These are phyloP conservation scores for Diplosphaera chodatii DNA, from an alignment of 139 green algal genomes.

Conservation along the genomic window DNA sequence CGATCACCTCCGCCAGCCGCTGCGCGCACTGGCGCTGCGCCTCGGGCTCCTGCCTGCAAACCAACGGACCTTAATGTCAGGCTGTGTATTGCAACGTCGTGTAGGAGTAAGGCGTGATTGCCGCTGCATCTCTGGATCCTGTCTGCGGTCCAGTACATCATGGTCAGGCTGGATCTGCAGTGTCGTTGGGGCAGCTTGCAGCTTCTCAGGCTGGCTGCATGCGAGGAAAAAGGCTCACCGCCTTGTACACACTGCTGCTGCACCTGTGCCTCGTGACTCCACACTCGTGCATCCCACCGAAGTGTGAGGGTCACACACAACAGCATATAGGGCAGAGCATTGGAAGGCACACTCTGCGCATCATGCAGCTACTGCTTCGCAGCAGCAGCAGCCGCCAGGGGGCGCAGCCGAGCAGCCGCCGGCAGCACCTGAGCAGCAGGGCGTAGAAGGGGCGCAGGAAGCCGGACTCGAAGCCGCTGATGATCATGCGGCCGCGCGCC, in stretches of 20 bases:
- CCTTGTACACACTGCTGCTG: background rate
- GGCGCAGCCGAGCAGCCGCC: background rate
- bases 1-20: background rate
- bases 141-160: too few species aligned
- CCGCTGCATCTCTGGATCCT: too few species aligned
- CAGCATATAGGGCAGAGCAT: too few species aligned
- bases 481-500: constrained; percentile 6
- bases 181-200: too few species aligned
- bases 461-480: background rate
- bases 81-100: too few species aligned
- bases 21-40: background rate
- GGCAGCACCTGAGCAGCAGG: background rate
- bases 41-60: background rate
- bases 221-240: too few species aligned
- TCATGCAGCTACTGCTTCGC: background rate
- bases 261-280: background rate
- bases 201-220: too few species aligned
- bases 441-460: constrained; percentile 1
- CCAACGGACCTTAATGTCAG: too few species aligned
- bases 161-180: too few species aligned
- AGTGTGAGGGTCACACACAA: too few species aligned
- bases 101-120: too few species aligned
- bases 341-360: background rate
- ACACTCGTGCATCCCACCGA: background rate
- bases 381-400: too few species aligned